Conservation (phyloP, 1,284 basidiomycete genomes). For the Trichosporon sp. region DNA sequence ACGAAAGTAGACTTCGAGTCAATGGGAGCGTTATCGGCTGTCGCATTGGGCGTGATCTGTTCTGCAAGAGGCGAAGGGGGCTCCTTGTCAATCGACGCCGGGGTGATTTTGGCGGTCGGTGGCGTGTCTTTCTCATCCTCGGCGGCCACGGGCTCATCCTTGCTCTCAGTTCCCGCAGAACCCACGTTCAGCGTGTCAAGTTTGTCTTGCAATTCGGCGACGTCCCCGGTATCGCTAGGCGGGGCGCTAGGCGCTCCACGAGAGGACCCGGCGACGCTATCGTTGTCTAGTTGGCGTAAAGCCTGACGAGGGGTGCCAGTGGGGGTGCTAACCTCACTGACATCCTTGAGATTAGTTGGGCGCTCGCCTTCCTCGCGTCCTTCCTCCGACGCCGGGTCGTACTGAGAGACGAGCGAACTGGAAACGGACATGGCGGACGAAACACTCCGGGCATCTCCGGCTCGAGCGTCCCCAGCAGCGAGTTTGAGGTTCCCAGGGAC, state of each 20-base stretch:
- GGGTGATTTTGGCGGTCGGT: background rate
- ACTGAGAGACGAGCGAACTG: slow-evolving; percentile 44
- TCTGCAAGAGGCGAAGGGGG: background rate
- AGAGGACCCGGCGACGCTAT: slow-evolving; percentile 23
- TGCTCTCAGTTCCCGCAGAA: background rate
- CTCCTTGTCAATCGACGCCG: background rate
- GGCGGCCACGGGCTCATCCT: background rate
- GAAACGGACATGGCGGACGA: slow-evolving; percentile 34
- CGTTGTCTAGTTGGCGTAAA: slow-evolving; percentile 39
- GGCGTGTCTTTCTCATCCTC: background rate
- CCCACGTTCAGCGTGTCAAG: background rate
- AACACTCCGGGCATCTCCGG: slow-evolving; percentile 27
- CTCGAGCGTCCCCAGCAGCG: slow-evolving; percentile 32
- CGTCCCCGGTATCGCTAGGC: slow-evolving; percentile 15
- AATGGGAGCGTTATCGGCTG: background rate
- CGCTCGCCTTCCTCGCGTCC: slow-evolving; percentile 32
- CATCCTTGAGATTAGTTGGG: slow-evolving; percentile 46
- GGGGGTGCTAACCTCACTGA: slow-evolving; percentile 51
- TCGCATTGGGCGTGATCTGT: background rate
- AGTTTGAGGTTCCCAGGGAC: slow-evolving; percentile 47
- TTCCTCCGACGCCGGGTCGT: slow-evolving; percentile 36
- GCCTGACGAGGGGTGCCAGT: slow-evolving; percentile 50
- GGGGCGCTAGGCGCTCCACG: slow-evolving; percentile 14
- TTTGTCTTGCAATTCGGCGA: slow-evolving; percentile 15
- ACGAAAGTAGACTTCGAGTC: background rate